These are phyloP conservation scores for Ophiostoma quercus DNA, from an alignment of 2,329 filamentous ascomycete genomes.

Conservation along the genomic window DNA sequence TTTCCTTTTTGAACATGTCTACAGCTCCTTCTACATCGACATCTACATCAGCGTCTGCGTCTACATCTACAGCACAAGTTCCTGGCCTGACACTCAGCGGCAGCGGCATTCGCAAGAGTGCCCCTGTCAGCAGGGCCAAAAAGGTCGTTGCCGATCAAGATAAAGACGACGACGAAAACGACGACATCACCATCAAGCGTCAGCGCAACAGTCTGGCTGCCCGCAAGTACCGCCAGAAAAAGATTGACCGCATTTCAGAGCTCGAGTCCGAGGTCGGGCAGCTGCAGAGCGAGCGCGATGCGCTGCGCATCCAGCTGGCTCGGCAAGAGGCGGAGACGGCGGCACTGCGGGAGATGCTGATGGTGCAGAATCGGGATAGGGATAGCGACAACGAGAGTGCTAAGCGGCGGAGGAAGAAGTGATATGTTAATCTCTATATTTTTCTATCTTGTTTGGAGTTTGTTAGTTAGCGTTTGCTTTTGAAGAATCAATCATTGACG, in stretches of 20 bases:
- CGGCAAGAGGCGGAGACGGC: conserved; percentile 55
- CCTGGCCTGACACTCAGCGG: conserved; percentile 10
- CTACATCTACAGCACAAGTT: not conserved
- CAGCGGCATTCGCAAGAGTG: conserved; percentile 11
- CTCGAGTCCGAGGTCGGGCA: conserved; percentile 51
- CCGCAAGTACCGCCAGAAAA: conserved; percentile 58
- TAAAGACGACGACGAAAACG: not conserved
- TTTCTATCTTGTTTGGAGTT: not conserved
- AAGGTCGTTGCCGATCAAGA: not conserved
- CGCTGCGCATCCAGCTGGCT: conserved; percentile 51
- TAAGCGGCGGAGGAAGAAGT: not conserved
- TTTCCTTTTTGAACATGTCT: conserved; percentile 13
- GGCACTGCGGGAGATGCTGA: conserved; percentile 45
- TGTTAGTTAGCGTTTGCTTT: not conserved
- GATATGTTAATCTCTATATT: not conserved
- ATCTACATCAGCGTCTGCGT: not conserved
- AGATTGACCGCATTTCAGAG: conserved; percentile 53
- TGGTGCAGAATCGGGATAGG: conserved; percentile 17
- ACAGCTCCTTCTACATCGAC: not conserved
- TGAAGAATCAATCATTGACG: not conserved
- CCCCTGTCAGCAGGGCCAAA: not conserved
- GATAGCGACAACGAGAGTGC: not conserved
- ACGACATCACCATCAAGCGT: conserved; percentile 41
- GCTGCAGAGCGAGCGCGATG: conserved; percentile 52
- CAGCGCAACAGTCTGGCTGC: conserved; percentile 59